Percentiles rank a stretch among this genome's conserved stretches.
Evolutionary conservation across 2,329 filamentous ascomycete genomes (phyloP).

Genomic region (Phyllosticta paracitricarpa): DNA sequence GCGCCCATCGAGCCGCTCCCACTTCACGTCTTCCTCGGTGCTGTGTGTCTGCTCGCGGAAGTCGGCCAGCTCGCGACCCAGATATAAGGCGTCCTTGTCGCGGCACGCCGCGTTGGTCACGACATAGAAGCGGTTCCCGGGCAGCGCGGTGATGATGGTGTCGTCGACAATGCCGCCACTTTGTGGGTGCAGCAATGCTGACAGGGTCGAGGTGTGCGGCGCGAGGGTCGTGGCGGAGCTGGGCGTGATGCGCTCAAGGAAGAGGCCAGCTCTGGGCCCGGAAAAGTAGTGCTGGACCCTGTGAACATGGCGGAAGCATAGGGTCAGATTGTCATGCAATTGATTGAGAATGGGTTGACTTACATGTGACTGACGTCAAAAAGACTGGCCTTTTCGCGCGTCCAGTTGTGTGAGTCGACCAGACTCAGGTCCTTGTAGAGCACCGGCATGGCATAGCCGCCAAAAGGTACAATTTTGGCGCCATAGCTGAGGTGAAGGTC

Average conservation of each 20-base stretch:
- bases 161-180: conserved; percentile 87
- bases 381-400: conserved; percentile 73
- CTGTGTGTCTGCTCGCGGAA: conserved; percentile 46
- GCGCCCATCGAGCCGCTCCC: conserved; percentile 60
- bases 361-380: conserved; percentile 98
- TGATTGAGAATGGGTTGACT: conserved; percentile 14
- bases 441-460: conserved; percentile 85
- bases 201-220: conserved; percentile 66
- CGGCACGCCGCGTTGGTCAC: conserved; percentile 92
- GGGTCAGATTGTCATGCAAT: conserved; percentile 1
- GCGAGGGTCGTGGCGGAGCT: conserved; percentile 56
- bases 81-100: conserved; percentile 74
- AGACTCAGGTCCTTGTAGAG: conserved; percentile 73
- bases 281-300: conserved; percentile 74
- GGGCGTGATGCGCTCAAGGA: conserved; percentile 78
- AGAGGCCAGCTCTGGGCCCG: conserved; percentile 68
- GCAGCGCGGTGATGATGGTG: conserved; percentile 77
- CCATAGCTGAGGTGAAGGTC: conserved; percentile 68
- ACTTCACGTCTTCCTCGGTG: conserved; percentile 42
- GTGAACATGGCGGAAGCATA: background rate
- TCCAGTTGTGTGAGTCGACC: conserved; percentile 80
- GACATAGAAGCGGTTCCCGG: conserved; percentile 66
- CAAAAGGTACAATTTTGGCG: conserved; percentile 95
- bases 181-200: conserved; percentile 63
- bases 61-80: conserved; percentile 56